Percentiles rank a stretch among this genome's conserved stretches.
Evolutionary conservation across 257 asterid species (phyloP).

Genomic region (Datura wrightii): DNA sequence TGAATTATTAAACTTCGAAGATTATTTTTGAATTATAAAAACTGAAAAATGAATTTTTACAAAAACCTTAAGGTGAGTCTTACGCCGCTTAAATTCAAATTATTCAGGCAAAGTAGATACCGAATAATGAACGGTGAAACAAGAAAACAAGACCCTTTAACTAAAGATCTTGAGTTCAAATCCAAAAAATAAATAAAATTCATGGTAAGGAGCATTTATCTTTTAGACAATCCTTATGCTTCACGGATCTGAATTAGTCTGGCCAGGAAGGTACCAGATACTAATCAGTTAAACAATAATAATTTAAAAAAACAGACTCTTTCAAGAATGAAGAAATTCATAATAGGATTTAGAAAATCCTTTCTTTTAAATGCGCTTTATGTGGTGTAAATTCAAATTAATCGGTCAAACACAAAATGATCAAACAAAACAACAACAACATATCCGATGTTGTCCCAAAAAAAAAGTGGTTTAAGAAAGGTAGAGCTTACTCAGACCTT

Average conservation of each 20-base stretch:
- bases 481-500: too few relatives aligned
- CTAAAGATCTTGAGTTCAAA: not conserved
- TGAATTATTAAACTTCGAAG: not conserved
- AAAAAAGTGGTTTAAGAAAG: too few relatives aligned
- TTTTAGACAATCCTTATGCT: fast-evolving
- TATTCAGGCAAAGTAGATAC: not conserved
- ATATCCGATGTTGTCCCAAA: too few relatives aligned
- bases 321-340: not conserved
- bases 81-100: not conserved
- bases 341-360: too few relatives aligned
- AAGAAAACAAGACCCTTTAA: not conserved
- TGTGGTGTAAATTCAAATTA: too few relatives aligned
- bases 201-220: not conserved
- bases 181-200: not conserved
- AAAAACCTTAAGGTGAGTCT: not conserved
- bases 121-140: not conserved
- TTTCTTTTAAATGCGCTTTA: too few relatives aligned
- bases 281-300: not conserved
- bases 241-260: not conserved
- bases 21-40: not conserved
- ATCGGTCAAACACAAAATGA: too few relatives aligned
- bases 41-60: not conserved
- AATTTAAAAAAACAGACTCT: not conserved
- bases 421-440: too few relatives aligned
- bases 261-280: fast-evolving